Conservation (phyloP, 805 yeast genomes). For the Saccharomycopsis fermentans region DNA sequence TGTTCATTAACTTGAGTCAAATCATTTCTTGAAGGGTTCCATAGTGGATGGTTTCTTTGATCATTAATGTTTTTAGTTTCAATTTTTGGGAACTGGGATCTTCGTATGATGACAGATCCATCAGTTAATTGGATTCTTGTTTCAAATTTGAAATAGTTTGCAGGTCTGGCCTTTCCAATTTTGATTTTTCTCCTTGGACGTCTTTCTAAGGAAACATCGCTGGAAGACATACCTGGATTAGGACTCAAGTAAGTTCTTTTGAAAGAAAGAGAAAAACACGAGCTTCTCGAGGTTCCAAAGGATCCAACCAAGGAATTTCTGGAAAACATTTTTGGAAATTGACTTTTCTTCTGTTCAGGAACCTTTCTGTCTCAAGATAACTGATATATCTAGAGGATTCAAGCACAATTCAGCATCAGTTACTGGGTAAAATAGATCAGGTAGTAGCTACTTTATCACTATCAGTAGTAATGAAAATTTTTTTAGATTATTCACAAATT, state of each 20-base stretch:
- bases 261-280: not conserved
- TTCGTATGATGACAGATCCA: conserved; percentile 79
- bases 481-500: too few relatives aligned
- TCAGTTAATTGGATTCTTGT: conserved; percentile 85
- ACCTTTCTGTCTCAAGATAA: too few relatives aligned
- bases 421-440: too few relatives aligned
- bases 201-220: conserved; percentile 15
- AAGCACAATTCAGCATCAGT: too few relatives aligned
- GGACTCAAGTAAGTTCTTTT: conserved; percentile 13
- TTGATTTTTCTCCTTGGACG: conserved; percentile 62
- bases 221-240: conserved; percentile 11
- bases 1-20: conserved; percentile 65
- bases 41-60: conserved; percentile 74
- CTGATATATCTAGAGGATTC: too few relatives aligned
- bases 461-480: too few relatives aligned
- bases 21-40: conserved; percentile 85
- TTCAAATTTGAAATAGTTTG: conserved; percentile 84
- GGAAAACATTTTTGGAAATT: not conserved
- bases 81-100: conserved; percentile 79
- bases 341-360: too few relatives aligned
- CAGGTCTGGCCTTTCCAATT: conserved; percentile 85
- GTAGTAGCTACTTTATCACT: too few relatives aligned
- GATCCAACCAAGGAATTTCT: not conserved
- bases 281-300: not conserved
- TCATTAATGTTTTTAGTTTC: conserved; percentile 82